Conservation (phyloP, 2,329 filamentous ascomycete genomes). For the Chlorencoelia australis region DNA sequence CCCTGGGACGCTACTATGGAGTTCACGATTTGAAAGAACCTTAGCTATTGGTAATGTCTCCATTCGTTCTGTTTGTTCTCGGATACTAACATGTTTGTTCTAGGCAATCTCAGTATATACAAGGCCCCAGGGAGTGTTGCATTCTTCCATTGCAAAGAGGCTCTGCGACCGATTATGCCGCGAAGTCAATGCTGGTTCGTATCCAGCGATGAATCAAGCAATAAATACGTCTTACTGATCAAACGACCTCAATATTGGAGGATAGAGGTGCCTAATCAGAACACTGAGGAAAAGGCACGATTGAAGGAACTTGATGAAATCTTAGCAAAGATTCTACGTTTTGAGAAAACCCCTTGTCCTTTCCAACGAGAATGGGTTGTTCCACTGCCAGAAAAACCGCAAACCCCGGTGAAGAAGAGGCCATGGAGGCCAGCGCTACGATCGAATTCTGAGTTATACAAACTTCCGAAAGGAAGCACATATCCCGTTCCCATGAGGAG, state of each 20-base stretch:
- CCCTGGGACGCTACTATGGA: conserved; percentile 60
- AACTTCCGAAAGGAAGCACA: conserved; percentile 5
- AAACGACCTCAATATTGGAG: conserved; percentile 79
- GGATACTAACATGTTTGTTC: conserved; percentile 6
- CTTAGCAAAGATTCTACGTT: conserved; percentile 64
- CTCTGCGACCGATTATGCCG: conserved; percentile 77
- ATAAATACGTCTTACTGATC: conserved; percentile 81
- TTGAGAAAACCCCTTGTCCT: conserved; percentile 81
- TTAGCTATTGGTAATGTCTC: conserved; percentile 59
- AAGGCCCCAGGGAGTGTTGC: conserved; percentile 76
- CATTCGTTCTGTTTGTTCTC: neutral
- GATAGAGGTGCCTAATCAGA: conserved; percentile 67
- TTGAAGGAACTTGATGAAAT: conserved; percentile 60
- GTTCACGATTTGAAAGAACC: conserved; percentile 66
- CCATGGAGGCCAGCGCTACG: conserved; percentile 51
- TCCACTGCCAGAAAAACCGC: conserved; percentile 58
- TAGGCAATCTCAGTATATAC: conserved; percentile 72
- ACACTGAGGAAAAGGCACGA: conserved; percentile 51
- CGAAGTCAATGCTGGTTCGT: conserved; percentile 93
- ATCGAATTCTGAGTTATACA: conserved; percentile 8
- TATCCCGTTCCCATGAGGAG: conserved; percentile 7
- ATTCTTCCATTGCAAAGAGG: conserved; percentile 76
- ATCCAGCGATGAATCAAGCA: conserved; percentile 56
- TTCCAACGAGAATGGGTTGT: conserved; percentile 71
- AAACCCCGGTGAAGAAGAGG: conserved; percentile 53